Evolutionary conservation across 345 rosid species (phyloP), one percentile per base, ranked within the genome.

Genomic region (Kandelia obovata): DNA sequence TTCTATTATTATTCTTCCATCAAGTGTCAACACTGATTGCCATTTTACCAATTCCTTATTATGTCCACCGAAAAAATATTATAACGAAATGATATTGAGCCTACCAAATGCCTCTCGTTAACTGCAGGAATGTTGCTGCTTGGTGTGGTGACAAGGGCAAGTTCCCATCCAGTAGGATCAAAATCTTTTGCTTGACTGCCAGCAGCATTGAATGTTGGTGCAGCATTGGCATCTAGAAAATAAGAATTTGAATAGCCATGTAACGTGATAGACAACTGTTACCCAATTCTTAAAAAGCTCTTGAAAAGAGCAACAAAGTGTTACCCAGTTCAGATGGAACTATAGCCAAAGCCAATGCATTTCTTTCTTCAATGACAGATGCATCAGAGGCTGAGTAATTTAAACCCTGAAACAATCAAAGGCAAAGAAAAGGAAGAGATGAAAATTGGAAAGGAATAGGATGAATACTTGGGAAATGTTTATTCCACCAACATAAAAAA

Each of bases 161-260:
- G 91, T 71, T 90, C 98, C 99, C 98, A 92, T 68, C 99, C 97
- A 53, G 87, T 67, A 60, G 99, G 92, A 81, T 90, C 95, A 64
- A 86, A 90, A 72, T 86, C 84, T 67, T 74, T 86, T 68, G 82
- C 19, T 77, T 85, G 88, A 75, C 71, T 76, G 75, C 88, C 79
- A 65, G 73, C 77, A 56, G 89, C 71, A 71, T 71, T 78, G 61
- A 85, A 80, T 59, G 89, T 76, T 56, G 91, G 43, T 16, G 79
- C 81, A 73, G 82, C 79, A 75, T 52, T 91, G 83, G 82, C 80
- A 75, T 52, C 93, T 85, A 78, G 25, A 77, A 64, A 64, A 65
- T 61, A 39, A 68, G 49, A 56, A 23, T 52, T 67, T 43, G 4
- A 47, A 61, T 32, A 37, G 57, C 58, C 35, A n/a, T 37, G 27